Evolutionary conservation across 306 rosid genomes (phyloP).

Genomic region (Trifolium repens): DNA sequence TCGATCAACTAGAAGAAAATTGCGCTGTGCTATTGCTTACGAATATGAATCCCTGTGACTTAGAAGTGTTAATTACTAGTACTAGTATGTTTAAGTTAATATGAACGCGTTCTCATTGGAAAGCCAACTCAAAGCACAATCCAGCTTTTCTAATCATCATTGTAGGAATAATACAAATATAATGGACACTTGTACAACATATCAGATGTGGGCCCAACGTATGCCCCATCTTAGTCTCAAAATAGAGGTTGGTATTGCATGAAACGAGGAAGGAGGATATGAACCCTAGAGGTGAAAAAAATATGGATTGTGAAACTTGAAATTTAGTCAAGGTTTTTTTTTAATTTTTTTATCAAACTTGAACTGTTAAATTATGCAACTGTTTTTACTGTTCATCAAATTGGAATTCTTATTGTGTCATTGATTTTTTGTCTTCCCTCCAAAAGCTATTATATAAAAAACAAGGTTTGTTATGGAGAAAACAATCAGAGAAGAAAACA

Average conservation of each 20-base stretch:
- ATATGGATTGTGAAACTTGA: neutral
- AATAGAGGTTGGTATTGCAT: neutral
- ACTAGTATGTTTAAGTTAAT: neutral
- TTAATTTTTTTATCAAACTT: no score
- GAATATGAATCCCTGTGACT: neutral
- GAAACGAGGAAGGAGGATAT: neutral
- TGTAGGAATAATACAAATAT: neutral
- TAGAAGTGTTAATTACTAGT: neutral
- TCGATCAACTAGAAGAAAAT: slow-evolving; percentile 6
- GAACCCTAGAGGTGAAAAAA: slow-evolving; percentile 1
- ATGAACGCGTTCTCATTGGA: neutral
- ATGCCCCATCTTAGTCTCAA: neutral
- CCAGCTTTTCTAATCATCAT: neutral
- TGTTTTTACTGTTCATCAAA: neutral
- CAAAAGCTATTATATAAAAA: neutral
- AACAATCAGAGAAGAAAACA: neutral
- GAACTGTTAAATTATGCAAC: neutral
- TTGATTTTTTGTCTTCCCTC: neutral
- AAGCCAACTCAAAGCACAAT: neutral
- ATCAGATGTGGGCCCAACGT: neutral
- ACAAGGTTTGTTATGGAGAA: neutral
- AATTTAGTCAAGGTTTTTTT: neutral
- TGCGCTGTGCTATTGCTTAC: neutral
- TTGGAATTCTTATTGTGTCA: neutral
- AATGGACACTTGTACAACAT: no score